phyloP scores from a whole-genome alignment of 1,139 yeast genomes.

The Geotrichum bryndzae region DNA sequence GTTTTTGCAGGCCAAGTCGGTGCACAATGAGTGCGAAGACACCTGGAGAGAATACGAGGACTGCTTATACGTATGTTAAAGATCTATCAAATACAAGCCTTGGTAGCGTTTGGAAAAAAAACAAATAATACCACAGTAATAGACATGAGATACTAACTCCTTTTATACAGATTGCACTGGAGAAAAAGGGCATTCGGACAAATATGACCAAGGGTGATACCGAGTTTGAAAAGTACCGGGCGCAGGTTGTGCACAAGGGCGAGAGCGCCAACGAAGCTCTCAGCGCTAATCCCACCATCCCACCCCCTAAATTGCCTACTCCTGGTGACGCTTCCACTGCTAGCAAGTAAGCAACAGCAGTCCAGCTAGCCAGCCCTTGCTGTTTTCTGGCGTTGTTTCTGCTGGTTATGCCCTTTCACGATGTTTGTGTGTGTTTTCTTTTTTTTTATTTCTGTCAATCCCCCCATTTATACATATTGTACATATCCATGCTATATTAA shows the following conservation, averaged over 20 bases:
- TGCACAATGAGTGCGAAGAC: constrained; percentile 79
- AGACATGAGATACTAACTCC: not conserved
- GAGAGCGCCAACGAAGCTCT: constrained; percentile 2
- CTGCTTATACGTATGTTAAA: constrained; percentile 60
- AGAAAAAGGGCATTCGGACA: constrained; percentile 67
- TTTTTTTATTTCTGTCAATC: not conserved
- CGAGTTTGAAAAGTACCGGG: constrained; percentile 4
- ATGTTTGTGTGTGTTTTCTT: not conserved
- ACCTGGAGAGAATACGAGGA: constrained; percentile 82
- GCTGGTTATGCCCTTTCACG: not conserved
- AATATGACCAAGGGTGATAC: constrained; percentile 42
- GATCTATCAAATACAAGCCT: not conserved
- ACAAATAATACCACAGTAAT: not conserved
- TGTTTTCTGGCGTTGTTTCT: not conserved
- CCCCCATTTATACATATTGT: not conserved
- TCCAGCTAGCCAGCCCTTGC: not conserved
- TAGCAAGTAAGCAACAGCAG: not conserved
- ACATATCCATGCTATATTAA: not conserved
- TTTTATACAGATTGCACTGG: constrained; percentile 47
- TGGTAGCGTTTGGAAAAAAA: too few species aligned
- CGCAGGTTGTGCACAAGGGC: constrained; percentile 2
- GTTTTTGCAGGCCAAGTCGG: constrained; percentile 59
- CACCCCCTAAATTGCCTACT: not conserved
- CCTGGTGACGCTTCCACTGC: not conserved
- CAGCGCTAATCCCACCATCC: not conserved